Percentiles rank a stretch among this genome's conserved stretches.
Conservation (phyloP, 2,329 filamentous ascomycete genomes). For the Penicillium verrucosum region DNA sequence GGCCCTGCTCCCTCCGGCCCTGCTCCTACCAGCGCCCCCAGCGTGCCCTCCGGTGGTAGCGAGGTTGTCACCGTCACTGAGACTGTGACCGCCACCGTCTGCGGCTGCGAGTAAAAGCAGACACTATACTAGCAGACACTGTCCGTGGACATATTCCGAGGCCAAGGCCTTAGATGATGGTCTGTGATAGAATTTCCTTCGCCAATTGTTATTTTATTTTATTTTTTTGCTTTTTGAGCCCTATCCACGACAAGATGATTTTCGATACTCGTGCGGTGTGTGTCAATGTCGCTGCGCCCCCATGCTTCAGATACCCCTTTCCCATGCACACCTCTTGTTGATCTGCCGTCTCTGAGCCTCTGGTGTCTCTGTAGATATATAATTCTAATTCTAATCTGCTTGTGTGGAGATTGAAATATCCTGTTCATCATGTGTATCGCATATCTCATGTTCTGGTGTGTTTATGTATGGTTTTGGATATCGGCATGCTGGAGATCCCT, state of each 20-base stretch:
- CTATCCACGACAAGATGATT: conserved; percentile 20
- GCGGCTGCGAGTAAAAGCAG: conserved; percentile 22
- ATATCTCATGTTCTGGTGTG: not conserved
- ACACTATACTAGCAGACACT: not conserved
- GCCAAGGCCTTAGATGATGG: not conserved
- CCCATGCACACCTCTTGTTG: conserved; percentile 12
- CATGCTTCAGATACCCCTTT: not conserved
- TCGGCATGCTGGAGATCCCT: not conserved
- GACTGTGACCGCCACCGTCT: conserved; percentile 16
- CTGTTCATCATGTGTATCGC: conserved; percentile 14
- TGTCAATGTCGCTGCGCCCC: too few relatives aligned
- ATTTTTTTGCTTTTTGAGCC: not conserved
- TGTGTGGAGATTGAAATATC: conserved; percentile 6
- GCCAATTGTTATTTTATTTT: not conserved
- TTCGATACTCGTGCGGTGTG: not conserved
- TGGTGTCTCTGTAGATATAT: conserved; percentile 31
- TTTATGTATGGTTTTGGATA: not conserved
- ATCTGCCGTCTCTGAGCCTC: conserved; percentile 11
- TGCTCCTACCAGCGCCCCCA: conserved; percentile 17
- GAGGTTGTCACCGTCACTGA: conserved; percentile 16
- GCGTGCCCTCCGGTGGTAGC: not conserved
- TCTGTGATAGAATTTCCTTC: not conserved
- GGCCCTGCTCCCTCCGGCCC: conserved; percentile 4
- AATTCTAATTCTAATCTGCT: conserved; percentile 35
- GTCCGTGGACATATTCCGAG: not conserved